Base-by-base conservation (phyloP, 2,329 filamentous ascomycete genomes). In the Elsinoe arachidis region DNA sequence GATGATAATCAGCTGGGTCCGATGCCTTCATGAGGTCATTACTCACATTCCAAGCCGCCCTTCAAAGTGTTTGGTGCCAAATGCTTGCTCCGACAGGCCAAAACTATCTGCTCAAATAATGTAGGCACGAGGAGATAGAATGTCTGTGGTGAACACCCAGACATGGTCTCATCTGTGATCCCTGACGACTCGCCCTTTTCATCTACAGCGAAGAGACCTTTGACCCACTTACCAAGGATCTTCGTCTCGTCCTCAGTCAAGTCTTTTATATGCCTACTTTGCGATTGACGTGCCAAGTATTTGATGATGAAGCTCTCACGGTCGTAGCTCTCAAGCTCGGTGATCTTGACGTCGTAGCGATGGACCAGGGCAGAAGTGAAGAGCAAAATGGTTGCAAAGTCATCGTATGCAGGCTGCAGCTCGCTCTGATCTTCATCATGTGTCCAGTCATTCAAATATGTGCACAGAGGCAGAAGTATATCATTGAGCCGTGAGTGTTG, bases 361-460 rank as follows among this genome's bases (percentile, higher is more conserved):
- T 89, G 81, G n/a, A 86, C 80, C 61, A 90, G 85, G 0, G 86
- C 86, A 54, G 91, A 71, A 0, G 90, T 78, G 2, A 93, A 75
- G 1, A 93, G 77, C 6, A 93, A 72, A 14, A 91, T 84, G 0
- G 86, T 83, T 0, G 88, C 87, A 63, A 92, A 93, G 64, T 95
- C 89, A 65, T 93, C 89, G 64, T 93, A 93, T 0, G 90, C 83
- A 0, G 88, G 88, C 67, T 92, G 88, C 64, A 90, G 90, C 67
- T 93, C 89, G 55, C 77, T 78, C 70, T 91, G 87, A 63, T 92
- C 88, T 60, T 90, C 87, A 38, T 92, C 88, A 64, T 91, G 89
- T 10, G 80, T 77, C 88, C 88, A 93, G 60, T 82, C 82, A 63
- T 93, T 88, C 11, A 95, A 76, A 10, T 92, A 75, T 19, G 84